These are phyloP conservation scores for Termitomyces sp. DNA, from an alignment of 768 basidiomycete genomes.

Conservation along the genomic window DNA sequence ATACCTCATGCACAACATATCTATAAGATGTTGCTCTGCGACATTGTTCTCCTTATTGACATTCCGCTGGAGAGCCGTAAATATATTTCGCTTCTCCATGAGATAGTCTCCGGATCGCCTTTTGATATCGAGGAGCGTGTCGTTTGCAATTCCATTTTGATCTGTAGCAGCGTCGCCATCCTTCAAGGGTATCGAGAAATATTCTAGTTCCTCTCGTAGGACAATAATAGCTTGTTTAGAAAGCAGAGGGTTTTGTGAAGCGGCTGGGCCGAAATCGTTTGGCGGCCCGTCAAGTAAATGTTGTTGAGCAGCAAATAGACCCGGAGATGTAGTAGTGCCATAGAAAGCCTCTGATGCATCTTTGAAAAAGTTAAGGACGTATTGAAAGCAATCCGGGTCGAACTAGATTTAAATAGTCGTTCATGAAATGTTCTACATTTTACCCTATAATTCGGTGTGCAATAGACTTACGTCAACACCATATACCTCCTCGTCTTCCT, in stretches of 20 bases:
- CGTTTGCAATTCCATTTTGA: slow-evolving; percentile 75
- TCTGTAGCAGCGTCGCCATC: slow-evolving; percentile 59
- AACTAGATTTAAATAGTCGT: slow-evolving; percentile 47
- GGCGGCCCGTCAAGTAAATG: slow-evolving; percentile 64
- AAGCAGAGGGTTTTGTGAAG: slow-evolving; percentile 85
- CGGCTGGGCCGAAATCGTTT: slow-evolving; percentile 55
- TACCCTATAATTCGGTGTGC: not conserved
- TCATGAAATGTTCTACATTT: not conserved
- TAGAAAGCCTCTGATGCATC: slow-evolving; percentile 88
- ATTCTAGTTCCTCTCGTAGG: slow-evolving; percentile 95
- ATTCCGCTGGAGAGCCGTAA: slow-evolving; percentile 96
- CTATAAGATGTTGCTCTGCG: slow-evolving; percentile 98
- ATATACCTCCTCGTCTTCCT: slow-evolving; percentile 80
- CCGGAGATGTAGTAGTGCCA: slow-evolving; percentile 68
- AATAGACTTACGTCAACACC: not conserved
- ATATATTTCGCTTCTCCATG: slow-evolving; percentile 87
- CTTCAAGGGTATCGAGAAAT: slow-evolving; percentile 91
- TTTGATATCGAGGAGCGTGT: slow-evolving; percentile 44
- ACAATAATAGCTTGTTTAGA: slow-evolving; percentile 98
- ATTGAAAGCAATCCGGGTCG: slow-evolving; percentile 95
- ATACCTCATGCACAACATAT: slow-evolving; percentile 99
- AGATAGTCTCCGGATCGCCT: slow-evolving; percentile 71
- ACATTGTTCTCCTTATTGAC: slow-evolving; percentile 99
- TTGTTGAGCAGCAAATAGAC: slow-evolving; percentile 74
- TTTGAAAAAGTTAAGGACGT: slow-evolving; percentile 88